phyloP scores from a whole-genome alignment of 768 basidiomycete species.

The Lactarius vividus region DNA sequence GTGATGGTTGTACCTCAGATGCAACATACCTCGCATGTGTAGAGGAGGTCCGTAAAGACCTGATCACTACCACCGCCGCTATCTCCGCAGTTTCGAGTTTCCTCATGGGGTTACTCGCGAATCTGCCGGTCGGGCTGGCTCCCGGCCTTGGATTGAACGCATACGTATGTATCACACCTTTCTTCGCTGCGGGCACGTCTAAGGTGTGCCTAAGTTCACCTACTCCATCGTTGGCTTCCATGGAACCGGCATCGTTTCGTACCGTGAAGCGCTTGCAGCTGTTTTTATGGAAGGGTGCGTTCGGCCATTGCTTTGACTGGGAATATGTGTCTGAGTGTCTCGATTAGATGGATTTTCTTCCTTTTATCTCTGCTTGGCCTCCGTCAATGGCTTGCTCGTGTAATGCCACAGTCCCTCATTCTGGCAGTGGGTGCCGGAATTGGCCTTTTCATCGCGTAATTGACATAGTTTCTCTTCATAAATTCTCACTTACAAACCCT shows the following conservation, averaged over 20 bases:
- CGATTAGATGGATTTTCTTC: conserved; percentile 73
- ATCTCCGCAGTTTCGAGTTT: conserved; percentile 70
- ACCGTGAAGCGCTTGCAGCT: conserved; percentile 77
- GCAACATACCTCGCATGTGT: conserved; percentile 56
- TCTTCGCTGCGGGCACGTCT: not conserved
- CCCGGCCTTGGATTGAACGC: conserved; percentile 84
- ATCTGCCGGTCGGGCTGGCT: conserved; percentile 84
- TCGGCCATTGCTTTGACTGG: not conserved
- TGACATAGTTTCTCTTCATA: conserved; percentile 16
- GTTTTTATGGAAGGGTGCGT: conserved; percentile 84
- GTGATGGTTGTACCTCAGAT: conserved; percentile 56
- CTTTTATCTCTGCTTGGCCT: conserved; percentile 76
- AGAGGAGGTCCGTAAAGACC: conserved; percentile 62
- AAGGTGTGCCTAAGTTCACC: conserved; percentile 53
- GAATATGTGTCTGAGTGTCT: not conserved
- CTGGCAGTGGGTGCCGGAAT: conserved; percentile 85
- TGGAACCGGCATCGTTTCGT: conserved; percentile 68
- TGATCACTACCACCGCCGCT: conserved; percentile 81
- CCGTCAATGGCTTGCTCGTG: conserved; percentile 85
- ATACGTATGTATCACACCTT: conserved; percentile 49
- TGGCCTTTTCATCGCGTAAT: conserved; percentile 73
- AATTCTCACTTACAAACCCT: not conserved
- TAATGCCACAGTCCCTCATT: conserved; percentile 85
- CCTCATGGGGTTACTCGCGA: conserved; percentile 81
- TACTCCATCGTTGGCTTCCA: conserved; percentile 88